Evolutionary conservation across 176 grass and related monocot species (phyloP), one percentile per base, ranked within the genome.

Genomic region (Oropetium thomaeum): DNA sequence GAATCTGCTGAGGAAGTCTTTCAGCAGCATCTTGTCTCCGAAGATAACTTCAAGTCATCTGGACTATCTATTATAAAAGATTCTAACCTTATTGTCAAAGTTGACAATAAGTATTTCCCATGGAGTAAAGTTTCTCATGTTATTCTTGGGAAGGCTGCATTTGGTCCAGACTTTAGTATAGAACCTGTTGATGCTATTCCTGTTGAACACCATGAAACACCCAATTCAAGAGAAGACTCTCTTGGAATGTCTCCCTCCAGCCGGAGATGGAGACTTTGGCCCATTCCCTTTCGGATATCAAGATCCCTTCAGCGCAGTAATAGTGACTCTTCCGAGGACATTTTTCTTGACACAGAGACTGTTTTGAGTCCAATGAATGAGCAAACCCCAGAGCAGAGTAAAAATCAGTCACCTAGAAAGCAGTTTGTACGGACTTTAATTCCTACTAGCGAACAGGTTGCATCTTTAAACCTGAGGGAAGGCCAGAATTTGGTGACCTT

Each of bases 401-500:
- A 47, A 83, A 86, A 26, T 16, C 84, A 85, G 51, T 90, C 96
- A 83, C 89, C 96, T 58, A 70, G 89, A 61, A 99, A 99, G 71
- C 91, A 99, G 84, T 99, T 95, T 49, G 61, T 95, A 41, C 85
- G 89, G 65, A 90, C 96, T 84, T 88, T 92, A 82, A 95, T 93
- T 78, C 96, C 92, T 58, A 99, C 89, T 53, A 99, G 87, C n/a
- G 96, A 99, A 73, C 89, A 99, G 82, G 88, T 99, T 64, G 89
- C 96, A 76, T 95, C 89, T 51, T 81, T 99, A 75, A 90, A 96
- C 86, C 65, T 99, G 54, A 95, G 83, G 79, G 96, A 99, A 70
- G 96, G 96, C 42, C 96, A 96, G 55, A 99, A 99, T 65, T 85
- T 92, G 77, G 81, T 99, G 54, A 80, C 96, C 14, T 99, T 99